phyloP scores from a whole-genome alignment of 2,329 filamentous ascomycete species.

The Cladosporium oxysporum region DNA sequence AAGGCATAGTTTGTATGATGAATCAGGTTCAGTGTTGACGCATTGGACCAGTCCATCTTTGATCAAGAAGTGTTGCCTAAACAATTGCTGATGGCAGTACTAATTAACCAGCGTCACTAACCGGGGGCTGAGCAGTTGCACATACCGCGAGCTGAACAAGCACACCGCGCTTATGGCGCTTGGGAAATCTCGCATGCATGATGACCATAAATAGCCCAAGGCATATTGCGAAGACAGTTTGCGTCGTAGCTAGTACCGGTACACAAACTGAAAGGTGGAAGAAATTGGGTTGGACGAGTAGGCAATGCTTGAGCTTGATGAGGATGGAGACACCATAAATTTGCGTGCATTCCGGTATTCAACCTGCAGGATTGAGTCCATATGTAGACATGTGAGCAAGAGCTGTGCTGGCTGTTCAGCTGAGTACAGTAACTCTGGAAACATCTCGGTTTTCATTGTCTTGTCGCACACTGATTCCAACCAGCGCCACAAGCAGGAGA shows the following conservation, averaged over 20 bases:
- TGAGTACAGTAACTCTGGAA: not conserved
- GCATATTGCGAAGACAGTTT: not conserved
- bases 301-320: not conserved
- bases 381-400: not conserved
- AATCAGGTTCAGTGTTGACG: no score
- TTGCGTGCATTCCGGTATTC: not conserved
- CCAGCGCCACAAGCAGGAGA: no score
- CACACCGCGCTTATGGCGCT: not conserved
- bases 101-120: not conserved
- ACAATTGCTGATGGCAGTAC: not conserved
- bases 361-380: not conserved
- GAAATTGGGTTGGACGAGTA: not conserved
- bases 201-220: not conserved
- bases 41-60: not conserved
- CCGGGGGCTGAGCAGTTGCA: not conserved
- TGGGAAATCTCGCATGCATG: not conserved
- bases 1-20: not conserved
- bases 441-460: no score
- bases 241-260: not conserved
- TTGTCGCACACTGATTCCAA: no score
- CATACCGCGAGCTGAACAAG: not conserved
- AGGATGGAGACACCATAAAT: not conserved
- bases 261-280: not conserved
- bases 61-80: not conserved
- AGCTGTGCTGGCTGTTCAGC: not conserved